Percentiles rank a stretch among this genome's conserved stretches.
Evolutionary conservation across 345 rosid species (phyloP).

Genomic region (Brassica rapa): DNA sequence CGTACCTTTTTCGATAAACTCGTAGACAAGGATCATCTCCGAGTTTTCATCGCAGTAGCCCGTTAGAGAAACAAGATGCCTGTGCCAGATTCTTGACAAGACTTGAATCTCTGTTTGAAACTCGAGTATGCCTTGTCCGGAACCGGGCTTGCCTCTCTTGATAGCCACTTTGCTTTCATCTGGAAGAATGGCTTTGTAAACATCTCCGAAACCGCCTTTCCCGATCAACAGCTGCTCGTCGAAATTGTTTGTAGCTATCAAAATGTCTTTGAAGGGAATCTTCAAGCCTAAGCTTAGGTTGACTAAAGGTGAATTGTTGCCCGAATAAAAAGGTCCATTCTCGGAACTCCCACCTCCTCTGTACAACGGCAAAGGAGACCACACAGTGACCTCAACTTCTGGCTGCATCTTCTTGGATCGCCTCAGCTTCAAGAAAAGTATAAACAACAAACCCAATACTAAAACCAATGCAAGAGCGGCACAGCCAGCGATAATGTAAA

Average conservation of each 20-base stretch:
- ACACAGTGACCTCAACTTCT: constrained; percentile 50
- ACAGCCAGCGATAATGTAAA: constrained; percentile 45
- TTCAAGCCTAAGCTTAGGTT: constrained; percentile 28
- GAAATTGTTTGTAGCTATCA: constrained; percentile 35
- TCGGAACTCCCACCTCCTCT: constrained; percentile 35
- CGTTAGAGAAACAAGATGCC: constrained; percentile 65
- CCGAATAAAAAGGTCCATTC: constrained; percentile 23
- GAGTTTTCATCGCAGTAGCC: constrained; percentile 65
- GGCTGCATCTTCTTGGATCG: constrained; percentile 41
- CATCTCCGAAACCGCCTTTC: constrained; percentile 33
- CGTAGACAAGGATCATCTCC: constrained; percentile 43
- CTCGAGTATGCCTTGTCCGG: constrained; percentile 37
- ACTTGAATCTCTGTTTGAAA: constrained; percentile 40
- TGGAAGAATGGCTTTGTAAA: constrained; percentile 32
- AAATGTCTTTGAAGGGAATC: constrained; percentile 25
- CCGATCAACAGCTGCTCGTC: constrained; percentile 26
- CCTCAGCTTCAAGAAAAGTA: constrained; percentile 25
- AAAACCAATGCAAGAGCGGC: constrained; percentile 41
- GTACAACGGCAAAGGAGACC: constrained; percentile 47
- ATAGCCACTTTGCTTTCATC: constrained; percentile 28
- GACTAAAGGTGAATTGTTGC: neutral
- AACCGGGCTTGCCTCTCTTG: constrained; percentile 27
- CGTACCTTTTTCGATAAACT: constrained; percentile 43
- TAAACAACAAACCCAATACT: constrained; percentile 34
- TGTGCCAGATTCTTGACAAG: constrained; percentile 64